Base-by-base conservation (phyloP, 305 asterid species). In the Ilex paraguariensis region DNA sequence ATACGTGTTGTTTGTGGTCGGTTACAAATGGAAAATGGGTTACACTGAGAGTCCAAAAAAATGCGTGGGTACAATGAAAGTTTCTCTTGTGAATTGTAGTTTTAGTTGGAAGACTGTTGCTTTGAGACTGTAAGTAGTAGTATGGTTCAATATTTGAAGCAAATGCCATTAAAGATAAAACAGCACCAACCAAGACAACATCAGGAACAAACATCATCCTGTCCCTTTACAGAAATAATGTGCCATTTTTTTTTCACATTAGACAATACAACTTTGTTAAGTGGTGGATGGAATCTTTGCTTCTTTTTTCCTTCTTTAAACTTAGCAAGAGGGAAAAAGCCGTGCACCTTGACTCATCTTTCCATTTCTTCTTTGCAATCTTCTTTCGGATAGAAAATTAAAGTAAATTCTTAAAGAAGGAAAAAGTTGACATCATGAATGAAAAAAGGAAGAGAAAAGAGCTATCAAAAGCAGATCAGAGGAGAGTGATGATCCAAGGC, bases 151-250 rank as follows among this genome's bases (percentile, higher is more conserved):
- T 21, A 21, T 21, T 21, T 21, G 28, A 21, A 21, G 28, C 28
- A 21, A 21, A 21, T 21, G 28, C 28, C 1, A 21, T 21, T 21
- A 21, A 21, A 21, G 28, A 21, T 21, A 21, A 21, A 21, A 21
- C 2, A 21, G 1, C 6, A 36, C 0, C 42, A 63, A 14, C 17
- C 17, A 12, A 21, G 2, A 46, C 52, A 46, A 46, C n/a, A 46
- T 7, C 13, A 10, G 5, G 5, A 0, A 46, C 5, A 57, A 17
- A 69, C 28, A 30, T 7, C 30, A 53, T 31, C 13, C 28, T 44
- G 67, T 36, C 48, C 57, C 66, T 69, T 70, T 60, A 62, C 68
- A 65, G 60, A 66, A 70, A 71, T 78, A 75, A 68, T 68, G 31
- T 31, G 64, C 50, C 56, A 58, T 46, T 46, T 71, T 65, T 71